Evolutionary conservation across 2,329 filamentous ascomycete species (phyloP).

Genomic region (Exutisphaerella laricina): DNA sequence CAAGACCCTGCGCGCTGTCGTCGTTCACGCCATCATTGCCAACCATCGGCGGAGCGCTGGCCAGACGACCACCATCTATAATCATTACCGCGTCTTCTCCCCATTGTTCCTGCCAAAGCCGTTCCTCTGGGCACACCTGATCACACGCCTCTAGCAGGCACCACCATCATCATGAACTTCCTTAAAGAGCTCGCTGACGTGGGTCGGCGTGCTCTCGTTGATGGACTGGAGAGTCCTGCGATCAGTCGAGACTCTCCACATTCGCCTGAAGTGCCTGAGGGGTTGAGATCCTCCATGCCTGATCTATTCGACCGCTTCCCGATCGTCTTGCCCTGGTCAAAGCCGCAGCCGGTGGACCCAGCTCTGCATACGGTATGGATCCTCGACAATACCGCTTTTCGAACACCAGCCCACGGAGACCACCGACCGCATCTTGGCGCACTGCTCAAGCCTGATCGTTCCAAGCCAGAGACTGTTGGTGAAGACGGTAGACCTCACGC

Average conservation of each 20-base stretch:
- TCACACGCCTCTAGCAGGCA: constrained; percentile 12
- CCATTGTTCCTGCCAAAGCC: too few relatives aligned
- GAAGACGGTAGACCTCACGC: constrained; percentile 21
- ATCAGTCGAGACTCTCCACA: constrained; percentile 29
- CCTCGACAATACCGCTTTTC: constrained; percentile 81
- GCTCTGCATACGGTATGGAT: constrained; percentile 76
- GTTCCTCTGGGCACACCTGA: background rate
- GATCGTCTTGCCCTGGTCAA: constrained; percentile 45
- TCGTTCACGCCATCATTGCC: too few relatives aligned
- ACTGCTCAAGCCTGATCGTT: constrained; percentile 15
- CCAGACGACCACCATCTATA: too few relatives aligned
- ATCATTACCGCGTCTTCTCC: too few relatives aligned
- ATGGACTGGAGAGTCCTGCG: constrained; percentile 21
- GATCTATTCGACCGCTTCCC: constrained; percentile 42
- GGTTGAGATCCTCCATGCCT: constrained; percentile 29
- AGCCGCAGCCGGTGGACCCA: constrained; percentile 45
- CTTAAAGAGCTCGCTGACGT: constrained; percentile 26
- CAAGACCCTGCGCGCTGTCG: too few relatives aligned
- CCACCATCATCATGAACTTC: constrained; percentile 24
- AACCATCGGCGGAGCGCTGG: too few relatives aligned
- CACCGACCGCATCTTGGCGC: constrained; percentile 18
- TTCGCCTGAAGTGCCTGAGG: constrained; percentile 31
- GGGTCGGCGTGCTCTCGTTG: constrained; percentile 26
- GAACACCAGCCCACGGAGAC: constrained; percentile 33
- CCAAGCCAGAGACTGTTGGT: constrained; percentile 29